Evolutionary conservation across 306 rosid species (phyloP).

Genomic region (Leucaena leucocephala): DNA sequence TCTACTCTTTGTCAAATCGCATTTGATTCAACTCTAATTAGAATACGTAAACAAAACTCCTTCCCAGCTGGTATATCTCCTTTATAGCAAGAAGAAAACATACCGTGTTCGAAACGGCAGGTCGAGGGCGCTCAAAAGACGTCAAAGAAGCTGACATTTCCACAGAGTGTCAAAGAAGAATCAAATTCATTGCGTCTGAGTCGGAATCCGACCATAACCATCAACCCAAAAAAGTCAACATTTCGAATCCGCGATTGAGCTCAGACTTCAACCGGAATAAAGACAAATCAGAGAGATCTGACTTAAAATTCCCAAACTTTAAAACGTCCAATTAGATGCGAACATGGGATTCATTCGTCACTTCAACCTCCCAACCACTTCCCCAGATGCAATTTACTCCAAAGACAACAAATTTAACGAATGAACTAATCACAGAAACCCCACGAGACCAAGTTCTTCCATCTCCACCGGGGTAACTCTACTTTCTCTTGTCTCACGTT

Average conservation of each 20-base stretch:
- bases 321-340: constrained; percentile 17
- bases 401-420: neutral
- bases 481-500: constrained; percentile 28
- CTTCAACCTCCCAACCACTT: constrained; percentile 35
- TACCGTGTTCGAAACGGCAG: constrained; percentile 80
- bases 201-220: constrained; percentile 34
- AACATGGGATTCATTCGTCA: constrained; percentile 25
- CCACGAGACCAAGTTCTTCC: neutral
- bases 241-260: constrained; percentile 41
- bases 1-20: constrained; percentile 21
- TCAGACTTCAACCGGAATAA: constrained; percentile 26
- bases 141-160: constrained; percentile 90
- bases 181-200: constrained; percentile 47
- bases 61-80: constrained; percentile 36
- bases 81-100: constrained; percentile 28
- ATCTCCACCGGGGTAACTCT: constrained; percentile 8
- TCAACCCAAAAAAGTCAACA: constrained; percentile 28
- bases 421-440: neutral
- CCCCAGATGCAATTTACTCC: neutral
- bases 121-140: constrained; percentile 87
- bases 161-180: constrained; percentile 40
- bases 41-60: neutral
- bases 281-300: constrained; percentile 52
- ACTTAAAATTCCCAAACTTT: constrained; percentile 30
- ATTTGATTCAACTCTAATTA: neutral